Evolutionary conservation across 306 rosid species (phyloP).

Genomic region (Medicago ruthenica): DNA sequence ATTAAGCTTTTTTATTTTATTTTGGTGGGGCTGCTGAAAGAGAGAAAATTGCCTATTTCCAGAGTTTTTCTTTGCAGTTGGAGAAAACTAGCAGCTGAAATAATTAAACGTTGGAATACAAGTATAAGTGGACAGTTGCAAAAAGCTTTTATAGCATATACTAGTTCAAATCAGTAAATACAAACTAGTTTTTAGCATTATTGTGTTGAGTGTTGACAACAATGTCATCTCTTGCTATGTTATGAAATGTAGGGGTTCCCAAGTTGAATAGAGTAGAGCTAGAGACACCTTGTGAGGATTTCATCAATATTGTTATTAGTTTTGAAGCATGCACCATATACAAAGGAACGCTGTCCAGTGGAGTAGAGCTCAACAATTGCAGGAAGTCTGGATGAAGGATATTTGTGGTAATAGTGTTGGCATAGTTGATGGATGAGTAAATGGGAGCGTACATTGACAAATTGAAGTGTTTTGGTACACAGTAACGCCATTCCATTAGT

Average conservation of each 20-base stretch:
- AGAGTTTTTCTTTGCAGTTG: slow-evolving; percentile 57
- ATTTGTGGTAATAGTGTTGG: neutral
- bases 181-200: slow-evolving; percentile 10
- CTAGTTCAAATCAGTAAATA: slow-evolving; percentile 9
- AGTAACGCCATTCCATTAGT: too few species aligned
- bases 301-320: slow-evolving; percentile 76
- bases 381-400: neutral
- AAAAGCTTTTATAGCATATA: slow-evolving; percentile 93
- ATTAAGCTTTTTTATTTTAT: too few species aligned
- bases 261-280: slow-evolving; percentile 81
- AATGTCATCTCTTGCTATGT: neutral
- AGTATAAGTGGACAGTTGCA: slow-evolving; percentile 95
- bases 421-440: neutral
- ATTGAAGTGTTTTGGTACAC: too few species aligned
- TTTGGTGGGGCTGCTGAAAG: too few species aligned
- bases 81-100: slow-evolving; percentile 67
- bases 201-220: slow-evolving; percentile 16
- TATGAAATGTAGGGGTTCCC: slow-evolving; percentile 75
- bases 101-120: slow-evolving; percentile 86
- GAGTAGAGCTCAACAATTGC: slow-evolving; percentile 45
- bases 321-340: slow-evolving; percentile 59
- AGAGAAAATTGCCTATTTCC: too few species aligned
- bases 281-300: slow-evolving; percentile 93
- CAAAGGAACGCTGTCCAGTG: slow-evolving; percentile 92
- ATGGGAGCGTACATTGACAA: too few species aligned